Base-by-base conservation (phyloP, 2,329 filamentous ascomycete genomes). In the Myriosclerotinia scirpicola region DNA sequence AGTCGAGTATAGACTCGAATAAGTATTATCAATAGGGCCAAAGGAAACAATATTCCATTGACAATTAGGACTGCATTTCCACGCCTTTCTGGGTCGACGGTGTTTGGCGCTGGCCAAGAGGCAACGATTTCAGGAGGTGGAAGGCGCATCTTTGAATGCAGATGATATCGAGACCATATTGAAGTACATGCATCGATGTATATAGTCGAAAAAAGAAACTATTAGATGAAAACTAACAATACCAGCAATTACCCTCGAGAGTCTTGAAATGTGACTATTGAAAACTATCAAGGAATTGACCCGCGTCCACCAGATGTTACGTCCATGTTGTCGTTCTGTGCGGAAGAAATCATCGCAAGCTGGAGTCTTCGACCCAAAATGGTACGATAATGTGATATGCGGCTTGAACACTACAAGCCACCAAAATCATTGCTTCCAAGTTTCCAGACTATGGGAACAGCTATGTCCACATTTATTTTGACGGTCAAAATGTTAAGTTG, bases 1-100 rank as follows among this genome's bases (percentile, higher is more conserved):
- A 81, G 42, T n/a, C 82, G 77, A 17, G 81, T 81, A 73, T 80
- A 84, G 54, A 84, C 73, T 22, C 83, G 79, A 42, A 81, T 76
- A 17, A 71, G 63, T 59, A 81, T 79, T 1, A 81, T 72, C 1
- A 80, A 34, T 11, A 80, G 74, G 1, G 79, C 78, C 2, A 83
- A 48, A 6, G 70, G 70, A 20, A 79, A 73, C 34, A 81, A 74
- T 3, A 81, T 68, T 2, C 80, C 70, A 42, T 80, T 77, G 5
- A 80, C 73, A n/a, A 81, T 75, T n/a, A 82, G 73, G 22, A 80
- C 77, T 38, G 72, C 78, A 71, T 79, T 77, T 9, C 80, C 80
- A 68, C 80, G 78, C 42, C 77, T 80, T 22, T 73, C 74, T 4
- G 82, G 82, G 69, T 84, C 73, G 55, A 77, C 69, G 71, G 81